Evolutionary conservation across 2,329 filamentous ascomycete species (phyloP).

Genomic region (Colletotrichum phormii): DNA sequence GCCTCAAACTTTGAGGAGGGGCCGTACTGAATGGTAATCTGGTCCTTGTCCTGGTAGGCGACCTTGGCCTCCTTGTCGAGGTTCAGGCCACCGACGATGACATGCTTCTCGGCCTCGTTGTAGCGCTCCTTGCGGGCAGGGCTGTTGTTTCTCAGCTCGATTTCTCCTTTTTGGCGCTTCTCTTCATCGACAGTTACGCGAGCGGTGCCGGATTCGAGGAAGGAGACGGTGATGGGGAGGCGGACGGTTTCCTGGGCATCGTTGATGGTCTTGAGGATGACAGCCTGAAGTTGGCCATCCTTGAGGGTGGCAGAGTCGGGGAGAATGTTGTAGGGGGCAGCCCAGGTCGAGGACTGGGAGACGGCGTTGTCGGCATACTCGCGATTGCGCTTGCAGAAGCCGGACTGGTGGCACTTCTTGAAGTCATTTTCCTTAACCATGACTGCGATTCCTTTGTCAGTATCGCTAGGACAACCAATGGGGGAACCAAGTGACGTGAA

Average conservation of each 20-base stretch:
- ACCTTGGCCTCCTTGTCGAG: slow-evolving; percentile 79
- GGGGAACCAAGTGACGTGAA: too few relatives aligned
- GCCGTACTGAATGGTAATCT: slow-evolving; percentile 84
- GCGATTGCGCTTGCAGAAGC: slow-evolving; percentile 97
- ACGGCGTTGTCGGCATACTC: slow-evolving; percentile 84
- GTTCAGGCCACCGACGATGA: slow-evolving; percentile 83
- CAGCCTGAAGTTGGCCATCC: slow-evolving; percentile 82
- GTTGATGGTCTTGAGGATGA: slow-evolving; percentile 83
- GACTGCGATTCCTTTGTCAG: slow-evolving; percentile 58
- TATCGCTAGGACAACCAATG: not conserved
- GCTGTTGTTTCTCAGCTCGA: slow-evolving; percentile 87
- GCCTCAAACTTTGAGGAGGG: slow-evolving; percentile 82
- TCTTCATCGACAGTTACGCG: slow-evolving; percentile 93
- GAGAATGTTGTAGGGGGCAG: slow-evolving; percentile 82
- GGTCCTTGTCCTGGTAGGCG: slow-evolving; percentile 71
- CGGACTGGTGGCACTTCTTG: slow-evolving; percentile 95
- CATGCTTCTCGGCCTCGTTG: slow-evolving; percentile 89
- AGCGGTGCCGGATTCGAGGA: slow-evolving; percentile 89
- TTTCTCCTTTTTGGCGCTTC: slow-evolving; percentile 87
- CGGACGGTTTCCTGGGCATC: slow-evolving; percentile 75
- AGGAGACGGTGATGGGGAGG: slow-evolving; percentile 86
- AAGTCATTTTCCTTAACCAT: slow-evolving; percentile 96
- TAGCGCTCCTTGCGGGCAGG: slow-evolving; percentile 91
- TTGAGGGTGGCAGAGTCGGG: slow-evolving; percentile 79
- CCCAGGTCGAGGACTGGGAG: slow-evolving; percentile 74